A percentile compares a stretch with the other conserved stretches of the same genome.
Conservation (phyloP, 1,139 yeast genomes). For the Suhomyces maxii region DNA sequence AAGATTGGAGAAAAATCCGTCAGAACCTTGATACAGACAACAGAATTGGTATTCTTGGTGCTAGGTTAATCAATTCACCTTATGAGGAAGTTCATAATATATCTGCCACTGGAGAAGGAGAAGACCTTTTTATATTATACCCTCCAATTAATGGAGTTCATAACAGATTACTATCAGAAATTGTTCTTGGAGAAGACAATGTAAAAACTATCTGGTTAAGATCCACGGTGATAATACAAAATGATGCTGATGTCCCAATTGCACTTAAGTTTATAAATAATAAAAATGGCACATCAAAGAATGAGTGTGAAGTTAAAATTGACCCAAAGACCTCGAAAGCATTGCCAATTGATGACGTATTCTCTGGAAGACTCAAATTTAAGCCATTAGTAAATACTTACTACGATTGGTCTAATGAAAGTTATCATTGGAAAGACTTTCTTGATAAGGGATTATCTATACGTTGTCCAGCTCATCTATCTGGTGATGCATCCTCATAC, state of each 20-base stretch:
- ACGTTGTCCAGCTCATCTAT: constrained; percentile 52
- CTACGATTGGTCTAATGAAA: constrained; percentile 67
- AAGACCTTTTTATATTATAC: constrained; percentile 63
- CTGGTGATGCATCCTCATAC: constrained; percentile 46
- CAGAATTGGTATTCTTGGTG: constrained; percentile 59
- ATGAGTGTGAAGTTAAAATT: constrained; percentile 33
- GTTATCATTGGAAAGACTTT: constrained; percentile 66
- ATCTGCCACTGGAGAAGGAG: constrained; percentile 82
- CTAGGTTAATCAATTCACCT: constrained; percentile 55
- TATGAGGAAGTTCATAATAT: constrained; percentile 56
- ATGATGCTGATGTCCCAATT: constrained; percentile 67
- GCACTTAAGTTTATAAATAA: constrained; percentile 34
- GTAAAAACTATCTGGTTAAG: constrained; percentile 74
- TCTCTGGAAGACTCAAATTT: constrained; percentile 55
- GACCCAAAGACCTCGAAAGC: constrained; percentile 59
- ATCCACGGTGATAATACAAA: constrained; percentile 71
- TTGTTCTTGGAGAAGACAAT: constrained; percentile 68
- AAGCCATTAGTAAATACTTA: constrained; percentile 57
- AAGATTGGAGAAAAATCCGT: constrained; percentile 87
- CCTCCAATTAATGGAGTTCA: constrained; percentile 69
- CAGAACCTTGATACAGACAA: constrained; percentile 73
- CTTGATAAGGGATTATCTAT: constrained; percentile 54
- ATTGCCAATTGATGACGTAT: constrained; percentile 72
- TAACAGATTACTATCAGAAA: constrained; percentile 72
- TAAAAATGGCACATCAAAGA: constrained; percentile 6